These are phyloP conservation scores for Ascomycota sp. DNA, from an alignment of 2,329 filamentous ascomycete genomes.

Conservation along the genomic window DNA sequence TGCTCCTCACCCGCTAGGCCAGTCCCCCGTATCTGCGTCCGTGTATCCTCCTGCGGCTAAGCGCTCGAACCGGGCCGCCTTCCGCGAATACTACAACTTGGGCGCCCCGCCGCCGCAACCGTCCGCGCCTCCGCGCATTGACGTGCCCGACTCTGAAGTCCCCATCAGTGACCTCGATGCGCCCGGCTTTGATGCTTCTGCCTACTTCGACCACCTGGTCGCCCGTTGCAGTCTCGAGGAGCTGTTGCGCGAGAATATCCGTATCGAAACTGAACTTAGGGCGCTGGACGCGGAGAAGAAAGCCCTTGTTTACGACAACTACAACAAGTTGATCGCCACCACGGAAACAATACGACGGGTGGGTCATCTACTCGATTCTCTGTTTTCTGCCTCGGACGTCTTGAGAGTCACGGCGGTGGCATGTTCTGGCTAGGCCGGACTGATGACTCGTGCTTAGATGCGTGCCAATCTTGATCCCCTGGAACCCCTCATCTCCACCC, in stretches of 20 bases:
- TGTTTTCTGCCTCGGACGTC: not conserved
- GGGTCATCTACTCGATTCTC: not conserved
- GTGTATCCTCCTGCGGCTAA: too few species aligned
- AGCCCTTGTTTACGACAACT: conserved; percentile 94
- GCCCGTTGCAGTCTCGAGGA: conserved; percentile 44
- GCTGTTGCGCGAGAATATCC: conserved; percentile 48
- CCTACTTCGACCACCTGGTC: conserved; percentile 42
- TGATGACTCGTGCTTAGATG: conserved; percentile 30
- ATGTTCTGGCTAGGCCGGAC: not conserved
- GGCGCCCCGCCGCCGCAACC: conserved; percentile 16
- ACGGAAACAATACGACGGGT: conserved; percentile 84
- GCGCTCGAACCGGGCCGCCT: conserved; percentile 56
- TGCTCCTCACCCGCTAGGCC: too few species aligned
- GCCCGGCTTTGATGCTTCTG: conserved; percentile 49
- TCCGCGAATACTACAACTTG: conserved; percentile 90
- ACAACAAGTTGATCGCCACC: conserved; percentile 87
- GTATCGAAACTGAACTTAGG: conserved; percentile 59
- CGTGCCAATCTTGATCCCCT: conserved; percentile 62
- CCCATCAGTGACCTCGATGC: conserved; percentile 53
- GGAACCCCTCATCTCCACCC: conserved; percentile 50
- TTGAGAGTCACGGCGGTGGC: too few species aligned
- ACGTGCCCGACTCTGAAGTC: conserved; percentile 32
- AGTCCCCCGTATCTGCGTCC: too few species aligned
- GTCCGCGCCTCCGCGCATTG: conserved; percentile 18
- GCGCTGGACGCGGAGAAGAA: conserved; percentile 92